Conservation (phyloP, 164 flowering plant genomes). For the Chloranthus sessilifolius region DNA sequence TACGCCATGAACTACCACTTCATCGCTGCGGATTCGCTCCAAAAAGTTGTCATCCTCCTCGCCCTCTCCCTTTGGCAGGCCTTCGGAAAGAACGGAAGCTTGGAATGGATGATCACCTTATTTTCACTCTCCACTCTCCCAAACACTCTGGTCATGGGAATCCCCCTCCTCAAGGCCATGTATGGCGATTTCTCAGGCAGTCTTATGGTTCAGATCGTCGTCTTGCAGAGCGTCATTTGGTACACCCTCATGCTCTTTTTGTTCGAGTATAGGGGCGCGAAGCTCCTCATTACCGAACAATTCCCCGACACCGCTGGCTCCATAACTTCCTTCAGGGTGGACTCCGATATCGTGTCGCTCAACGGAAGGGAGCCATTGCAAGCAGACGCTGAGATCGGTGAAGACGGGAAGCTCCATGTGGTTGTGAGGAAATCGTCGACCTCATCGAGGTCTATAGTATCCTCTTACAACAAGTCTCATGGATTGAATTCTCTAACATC, state of each 20-base stretch:
- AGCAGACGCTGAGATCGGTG: constrained; percentile 74
- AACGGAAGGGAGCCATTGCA: constrained; percentile 73
- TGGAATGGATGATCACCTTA: constrained; percentile 88
- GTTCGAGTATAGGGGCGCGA: constrained; percentile 89
- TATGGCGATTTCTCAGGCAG: constrained; percentile 72
- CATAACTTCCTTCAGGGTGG: constrained; percentile 77
- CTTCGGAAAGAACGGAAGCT: constrained; percentile 37
- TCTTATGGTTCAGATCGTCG: constrained; percentile 91
- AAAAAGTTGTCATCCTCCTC: constrained; percentile 60
- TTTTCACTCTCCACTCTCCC: constrained; percentile 92
- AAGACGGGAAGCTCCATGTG: constrained; percentile 83
- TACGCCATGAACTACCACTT: constrained; percentile 85
- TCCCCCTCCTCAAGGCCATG: constrained; percentile 86
- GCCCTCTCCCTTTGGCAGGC: constrained; percentile 70
- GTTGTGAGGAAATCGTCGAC: constrained; percentile 45
- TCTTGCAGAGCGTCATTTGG: constrained; percentile 84
- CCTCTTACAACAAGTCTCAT: constrained; percentile 37
- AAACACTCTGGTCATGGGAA: constrained; percentile 96
- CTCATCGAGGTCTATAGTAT: constrained; percentile 31
- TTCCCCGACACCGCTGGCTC: constrained; percentile 86
- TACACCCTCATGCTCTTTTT: constrained; percentile 82
- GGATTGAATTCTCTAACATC: constrained; percentile 33
- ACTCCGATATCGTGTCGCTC: constrained; percentile 77
- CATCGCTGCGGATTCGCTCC: constrained; percentile 86
- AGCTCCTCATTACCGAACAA: constrained; percentile 69